Conservation (phyloP, 495 filamentous ascomycete species). For the Penicillium coprophilum region DNA sequence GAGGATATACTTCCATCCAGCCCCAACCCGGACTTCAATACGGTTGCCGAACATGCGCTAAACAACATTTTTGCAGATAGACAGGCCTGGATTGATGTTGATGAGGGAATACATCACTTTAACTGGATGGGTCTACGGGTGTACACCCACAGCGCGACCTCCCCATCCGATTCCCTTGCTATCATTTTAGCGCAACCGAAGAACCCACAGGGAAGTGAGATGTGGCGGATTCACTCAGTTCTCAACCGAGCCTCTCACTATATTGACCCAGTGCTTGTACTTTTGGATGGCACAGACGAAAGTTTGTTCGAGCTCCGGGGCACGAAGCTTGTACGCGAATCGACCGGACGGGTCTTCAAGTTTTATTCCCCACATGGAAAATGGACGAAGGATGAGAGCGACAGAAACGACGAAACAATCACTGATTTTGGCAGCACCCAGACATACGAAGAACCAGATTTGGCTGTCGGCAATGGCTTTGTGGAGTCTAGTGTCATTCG, state of each 20-base stretch:
- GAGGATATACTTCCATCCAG: background rate
- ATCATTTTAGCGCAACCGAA: constrained; percentile 26
- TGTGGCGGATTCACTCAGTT: constrained; percentile 15
- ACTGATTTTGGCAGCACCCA: constrained; percentile 8
- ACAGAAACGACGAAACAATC: background rate
- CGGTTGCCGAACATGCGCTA: too few relatives aligned
- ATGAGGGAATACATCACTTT: constrained; percentile 33
- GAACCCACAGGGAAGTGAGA: background rate
- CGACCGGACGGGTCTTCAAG: constrained; percentile 22
- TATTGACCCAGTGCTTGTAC: constrained; percentile 32
- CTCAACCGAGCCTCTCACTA: constrained; percentile 17
- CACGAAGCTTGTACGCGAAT: constrained; percentile 17
- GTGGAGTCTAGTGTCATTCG: background rate
- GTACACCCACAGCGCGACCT: constrained; percentile 23
- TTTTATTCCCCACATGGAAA: constrained; percentile 30
- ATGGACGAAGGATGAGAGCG: constrained; percentile 19
- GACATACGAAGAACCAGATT: background rate
- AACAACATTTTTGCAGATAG: constrained; percentile 11
- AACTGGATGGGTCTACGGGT: constrained; percentile 31
- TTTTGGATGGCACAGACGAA: constrained; percentile 2
- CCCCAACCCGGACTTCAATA: background rate
- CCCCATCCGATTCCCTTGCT: constrained; percentile 34
- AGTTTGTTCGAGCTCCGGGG: constrained; percentile 10
- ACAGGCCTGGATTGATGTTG: background rate
- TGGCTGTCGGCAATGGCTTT: constrained; percentile 25